phyloP scores from a whole-genome alignment of 2,329 filamentous ascomycete species.

The Clarireedia paspali region DNA sequence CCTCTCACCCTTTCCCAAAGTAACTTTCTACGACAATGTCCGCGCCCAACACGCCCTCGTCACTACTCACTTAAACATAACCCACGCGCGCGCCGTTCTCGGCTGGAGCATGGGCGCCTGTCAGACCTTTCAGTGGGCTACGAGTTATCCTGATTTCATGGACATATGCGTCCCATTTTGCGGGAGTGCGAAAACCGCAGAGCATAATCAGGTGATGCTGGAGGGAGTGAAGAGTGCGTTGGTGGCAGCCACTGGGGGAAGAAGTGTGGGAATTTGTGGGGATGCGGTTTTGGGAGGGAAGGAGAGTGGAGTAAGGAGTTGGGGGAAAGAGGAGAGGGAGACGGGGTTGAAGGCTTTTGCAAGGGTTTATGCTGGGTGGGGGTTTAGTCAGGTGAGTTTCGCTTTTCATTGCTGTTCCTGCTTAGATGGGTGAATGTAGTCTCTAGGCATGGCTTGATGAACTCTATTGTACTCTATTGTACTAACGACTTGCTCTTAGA shows the following conservation, averaged over 20 bases:
- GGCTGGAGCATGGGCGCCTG: conserved; percentile 67
- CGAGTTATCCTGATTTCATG: conserved; percentile 47
- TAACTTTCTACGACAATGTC: conserved; percentile 63
- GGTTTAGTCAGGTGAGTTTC: conserved; percentile 56
- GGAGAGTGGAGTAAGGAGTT: conserved; percentile 23
- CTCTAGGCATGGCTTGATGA: too few relatives aligned
- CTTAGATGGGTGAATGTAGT: neutral
- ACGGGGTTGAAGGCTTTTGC: conserved; percentile 63
- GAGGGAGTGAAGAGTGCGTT: conserved; percentile 55
- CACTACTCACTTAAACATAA: conserved; percentile 54
- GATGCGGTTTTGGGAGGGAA: conserved; percentile 29
- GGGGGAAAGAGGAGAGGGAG: conserved; percentile 45
- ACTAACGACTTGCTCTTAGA: neutral
- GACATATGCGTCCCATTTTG: conserved; percentile 60
- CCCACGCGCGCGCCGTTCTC: conserved; percentile 52
- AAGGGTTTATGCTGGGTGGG: conserved; percentile 73
- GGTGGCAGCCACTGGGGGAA: conserved; percentile 46
- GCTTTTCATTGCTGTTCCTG: neutral
- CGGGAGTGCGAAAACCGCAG: conserved; percentile 52
- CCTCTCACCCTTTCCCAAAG: conserved; percentile 50
- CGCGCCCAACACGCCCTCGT: conserved; percentile 57
- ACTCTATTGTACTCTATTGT: neutral
- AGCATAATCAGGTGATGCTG: conserved; percentile 63
- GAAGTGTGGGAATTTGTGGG: conserved; percentile 43
- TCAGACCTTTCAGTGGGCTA: conserved; percentile 56